These are phyloP conservation scores for Albatrellus sp. DNA, from an alignment of 1,284 basidiomycete genomes.

Conservation along the genomic window DNA sequence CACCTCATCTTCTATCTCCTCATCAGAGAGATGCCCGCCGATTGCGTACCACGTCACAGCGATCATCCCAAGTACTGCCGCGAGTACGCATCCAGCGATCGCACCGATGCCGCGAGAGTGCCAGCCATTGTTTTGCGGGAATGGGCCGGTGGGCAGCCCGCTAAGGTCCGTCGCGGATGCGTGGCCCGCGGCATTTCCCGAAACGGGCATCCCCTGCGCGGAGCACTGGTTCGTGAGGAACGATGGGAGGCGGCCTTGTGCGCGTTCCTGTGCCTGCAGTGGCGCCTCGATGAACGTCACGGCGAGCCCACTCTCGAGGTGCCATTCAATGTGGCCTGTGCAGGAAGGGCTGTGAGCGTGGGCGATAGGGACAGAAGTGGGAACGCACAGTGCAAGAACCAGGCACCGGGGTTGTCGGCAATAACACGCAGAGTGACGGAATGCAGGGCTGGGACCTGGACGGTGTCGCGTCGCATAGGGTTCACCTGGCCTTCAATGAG, in stretches of 20 bases:
- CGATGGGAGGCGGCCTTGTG: conserved; percentile 25
- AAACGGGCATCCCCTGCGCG: conserved; percentile 39
- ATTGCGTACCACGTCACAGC: conserved; percentile 76
- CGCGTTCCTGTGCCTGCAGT: conserved; percentile 38
- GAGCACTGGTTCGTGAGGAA: conserved; percentile 55
- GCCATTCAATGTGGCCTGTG: conserved; percentile 73
- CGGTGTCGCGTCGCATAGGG: conserved; percentile 77
- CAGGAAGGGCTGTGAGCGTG: background rate
- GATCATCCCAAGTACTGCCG: conserved; percentile 71
- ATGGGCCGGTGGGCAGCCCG: conserved; percentile 57
- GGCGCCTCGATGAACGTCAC: conserved; percentile 73
- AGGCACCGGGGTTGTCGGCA: conserved; percentile 77
- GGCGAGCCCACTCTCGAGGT: conserved; percentile 68
- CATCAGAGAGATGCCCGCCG: conserved; percentile 53
- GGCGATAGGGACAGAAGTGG: background rate
- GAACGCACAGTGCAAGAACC: conserved; percentile 67
- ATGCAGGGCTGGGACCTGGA: conserved; percentile 47
- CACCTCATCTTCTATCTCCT: conserved; percentile 67
- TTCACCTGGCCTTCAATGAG: conserved; percentile 66
- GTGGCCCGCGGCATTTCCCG: conserved; percentile 75
- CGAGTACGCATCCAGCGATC: conserved; percentile 48
- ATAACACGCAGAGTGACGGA: conserved; percentile 57
- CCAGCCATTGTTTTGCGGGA: conserved; percentile 68
- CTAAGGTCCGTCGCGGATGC: conserved; percentile 47
- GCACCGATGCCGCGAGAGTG: conserved; percentile 70